Base-by-base conservation (phyloP, 345 rosid species). In the Ailanthus altissimus region DNA sequence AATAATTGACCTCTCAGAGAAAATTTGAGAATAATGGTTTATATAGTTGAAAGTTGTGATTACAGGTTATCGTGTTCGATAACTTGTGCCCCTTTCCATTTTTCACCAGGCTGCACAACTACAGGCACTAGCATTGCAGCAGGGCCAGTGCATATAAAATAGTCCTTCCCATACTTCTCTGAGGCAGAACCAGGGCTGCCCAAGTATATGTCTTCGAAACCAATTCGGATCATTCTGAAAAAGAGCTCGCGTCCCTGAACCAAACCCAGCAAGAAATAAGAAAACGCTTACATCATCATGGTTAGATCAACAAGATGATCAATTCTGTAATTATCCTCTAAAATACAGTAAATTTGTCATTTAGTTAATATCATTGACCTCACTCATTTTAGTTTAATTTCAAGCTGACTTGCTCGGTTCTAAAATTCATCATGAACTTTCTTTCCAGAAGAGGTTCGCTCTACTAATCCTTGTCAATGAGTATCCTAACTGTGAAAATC, bases 51-150 rank as follows among this genome's bases (percentile, higher is more conserved):
- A 40, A 81, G 20, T 49, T 75, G 67, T 50, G 77, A 61, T 88
- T 86, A 95, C 91, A 95, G 81, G 79, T 93, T 93, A 78, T 95
- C 97, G 70, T 94, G 97, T 80, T 94, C 97, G 61, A 93, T 93
- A 59, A 94, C 91, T 79, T 86, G 92, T 51, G 97, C 97, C 54
- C 99, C 99, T 82, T 84, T 93, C 97, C 98, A 91, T 1, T 78
- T 75, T 73, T 88, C 92, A 20, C 91, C 94, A 2, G 96, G 88
- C 21, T 86, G 79, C 8, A 93, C 75, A 43, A 84, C 86, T 32
- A 84, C 83, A 13, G 98, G 98, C 23, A 93, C 98, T 26, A 95
- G 82, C 88, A 90, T 85, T 20, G 98, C 82, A 21, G 90, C 90
- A 26, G 95, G 97, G 58, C 98, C 97, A 0, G 97, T 93, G 87